Percentiles rank a stretch among this genome's conserved stretches.
Evolutionary conservation across 306 rosid genomes (phyloP).

Genomic region (Pterocarpus santalinus): DNA sequence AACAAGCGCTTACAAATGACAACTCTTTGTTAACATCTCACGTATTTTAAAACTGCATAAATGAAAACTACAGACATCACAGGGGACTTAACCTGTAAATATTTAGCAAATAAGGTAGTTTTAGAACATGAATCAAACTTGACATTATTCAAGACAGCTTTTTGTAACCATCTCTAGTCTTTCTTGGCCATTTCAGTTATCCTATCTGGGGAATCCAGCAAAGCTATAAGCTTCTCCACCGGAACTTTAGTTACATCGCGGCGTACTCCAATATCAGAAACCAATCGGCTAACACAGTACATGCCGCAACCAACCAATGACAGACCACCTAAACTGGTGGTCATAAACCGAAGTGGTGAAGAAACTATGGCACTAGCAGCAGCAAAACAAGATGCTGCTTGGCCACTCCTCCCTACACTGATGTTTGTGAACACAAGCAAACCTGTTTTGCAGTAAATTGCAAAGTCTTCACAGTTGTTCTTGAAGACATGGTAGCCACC

Average conservation of each 20-base stretch:
- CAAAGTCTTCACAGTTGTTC: slow-evolving; percentile 87
- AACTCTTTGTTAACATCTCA: slow-evolving; percentile 8
- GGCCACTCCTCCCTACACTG: slow-evolving; percentile 71
- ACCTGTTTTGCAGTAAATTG: slow-evolving; percentile 88
- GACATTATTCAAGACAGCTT: not conserved
- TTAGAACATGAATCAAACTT: not conserved
- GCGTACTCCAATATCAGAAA: slow-evolving; percentile 67
- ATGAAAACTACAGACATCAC: slow-evolving; percentile 25
- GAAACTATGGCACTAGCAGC: slow-evolving; percentile 55
- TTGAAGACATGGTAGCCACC: slow-evolving; percentile 64
- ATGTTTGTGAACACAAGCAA: slow-evolving; percentile 53
- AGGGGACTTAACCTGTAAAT: not conserved
- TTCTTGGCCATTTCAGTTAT: slow-evolving; percentile 31
- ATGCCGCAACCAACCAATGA: slow-evolving; percentile 53
- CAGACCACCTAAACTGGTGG: slow-evolving; percentile 46
- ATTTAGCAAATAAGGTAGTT: not conserved
- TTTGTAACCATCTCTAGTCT: not conserved
- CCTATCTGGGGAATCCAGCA: not conserved
- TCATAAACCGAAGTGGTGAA: slow-evolving; percentile 52
- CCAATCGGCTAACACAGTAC: slow-evolving; percentile 59
- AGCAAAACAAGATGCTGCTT: slow-evolving; percentile 61
- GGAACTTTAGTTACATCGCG: slow-evolving; percentile 64
- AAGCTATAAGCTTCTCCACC: slow-evolving; percentile 56
- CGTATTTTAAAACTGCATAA: not conserved
- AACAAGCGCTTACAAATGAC: slow-evolving; percentile 9